phyloP scores from a whole-genome alignment of 164 flowering plant species.

The Macadamia tetraphylla region DNA sequence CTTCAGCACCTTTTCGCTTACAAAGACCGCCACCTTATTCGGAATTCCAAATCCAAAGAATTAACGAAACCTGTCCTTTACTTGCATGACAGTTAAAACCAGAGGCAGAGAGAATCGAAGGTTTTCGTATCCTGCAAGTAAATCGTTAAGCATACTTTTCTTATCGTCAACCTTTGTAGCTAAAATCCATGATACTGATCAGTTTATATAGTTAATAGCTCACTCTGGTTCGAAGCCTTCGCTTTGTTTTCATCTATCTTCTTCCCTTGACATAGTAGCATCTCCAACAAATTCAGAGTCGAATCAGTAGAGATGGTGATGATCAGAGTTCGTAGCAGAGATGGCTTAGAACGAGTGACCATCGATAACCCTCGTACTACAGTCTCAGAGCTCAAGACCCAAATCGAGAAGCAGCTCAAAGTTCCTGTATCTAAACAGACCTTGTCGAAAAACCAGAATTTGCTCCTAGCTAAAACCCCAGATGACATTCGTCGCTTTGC shows the following conservation, averaged over 20 bases:
- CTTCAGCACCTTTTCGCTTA: no score
- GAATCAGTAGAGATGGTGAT: slow-evolving; percentile 44
- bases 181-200: no score
- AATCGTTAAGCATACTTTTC: no score
- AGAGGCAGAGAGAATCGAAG: no score
- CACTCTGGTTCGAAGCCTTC: no score
- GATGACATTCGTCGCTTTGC: slow-evolving; percentile 39
- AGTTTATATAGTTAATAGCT: no score
- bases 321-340: slow-evolving; percentile 88
- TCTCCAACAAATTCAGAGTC: background rate
- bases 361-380: slow-evolving; percentile 52
- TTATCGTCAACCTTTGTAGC: no score
- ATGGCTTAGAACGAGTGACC: slow-evolving; percentile 68
- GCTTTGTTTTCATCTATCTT: background rate
- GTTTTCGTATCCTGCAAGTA: no score
- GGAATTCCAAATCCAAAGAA: no score
- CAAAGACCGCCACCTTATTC: no score
- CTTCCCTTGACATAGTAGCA: background rate
- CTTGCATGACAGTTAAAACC: no score
- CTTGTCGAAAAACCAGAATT: slow-evolving; percentile 69
- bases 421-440: slow-evolving; percentile 63
- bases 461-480: slow-evolving; percentile 68
- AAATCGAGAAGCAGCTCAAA: slow-evolving; percentile 61
- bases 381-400: slow-evolving; percentile 53
- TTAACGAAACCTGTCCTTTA: no score